A percentile compares a stretch with the other conserved stretches of the same genome.
Evolutionary conservation across 768 basidiomycete genomes (phyloP).

Genomic region (Lentinula edodes): DNA sequence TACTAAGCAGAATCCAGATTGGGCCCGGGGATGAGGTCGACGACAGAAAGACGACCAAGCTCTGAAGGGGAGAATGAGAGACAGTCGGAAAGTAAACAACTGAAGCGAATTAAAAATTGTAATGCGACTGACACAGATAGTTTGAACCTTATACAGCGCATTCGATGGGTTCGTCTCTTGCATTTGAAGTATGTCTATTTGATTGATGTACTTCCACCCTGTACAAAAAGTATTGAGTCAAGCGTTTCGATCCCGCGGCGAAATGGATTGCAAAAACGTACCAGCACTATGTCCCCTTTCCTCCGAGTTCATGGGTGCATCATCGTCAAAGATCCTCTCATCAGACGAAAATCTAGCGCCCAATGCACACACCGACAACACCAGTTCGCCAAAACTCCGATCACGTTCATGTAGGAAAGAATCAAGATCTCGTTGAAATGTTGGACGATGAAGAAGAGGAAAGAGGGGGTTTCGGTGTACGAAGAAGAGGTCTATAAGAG

Average conservation of each 20-base stretch:
- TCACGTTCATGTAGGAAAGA: slow-evolving; percentile 48
- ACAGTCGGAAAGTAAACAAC: background rate
- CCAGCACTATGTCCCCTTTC: background rate
- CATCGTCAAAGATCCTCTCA: slow-evolving; percentile 47
- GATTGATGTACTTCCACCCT: slow-evolving; percentile 4
- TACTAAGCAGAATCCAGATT: slow-evolving; percentile 57
- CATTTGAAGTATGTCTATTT: slow-evolving; percentile 27
- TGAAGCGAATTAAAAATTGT: slow-evolving; percentile 9
- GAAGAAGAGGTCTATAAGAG: slow-evolving; percentile 66
- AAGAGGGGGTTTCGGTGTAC: slow-evolving; percentile 42
- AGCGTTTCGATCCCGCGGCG: background rate
- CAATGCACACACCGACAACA: slow-evolving; percentile 52
- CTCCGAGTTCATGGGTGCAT: slow-evolving; percentile 24
- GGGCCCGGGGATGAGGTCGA: slow-evolving; percentile 46
- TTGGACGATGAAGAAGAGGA: slow-evolving; percentile 70
- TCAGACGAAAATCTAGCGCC: slow-evolving; percentile 59
- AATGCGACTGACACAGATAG: slow-evolving; percentile 36
- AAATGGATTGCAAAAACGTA: background rate
- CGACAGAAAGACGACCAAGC: slow-evolving; percentile 41
- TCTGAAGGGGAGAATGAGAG: slow-evolving; percentile 22
- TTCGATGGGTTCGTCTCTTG: slow-evolving; percentile 40
- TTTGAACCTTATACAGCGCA: slow-evolving; percentile 65
- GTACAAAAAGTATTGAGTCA: background rate
- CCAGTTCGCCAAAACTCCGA: slow-evolving; percentile 37
- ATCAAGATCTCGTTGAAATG: slow-evolving; percentile 50